These are phyloP conservation scores for Leccinum huronense DNA, from an alignment of 1,284 basidiomycete genomes.

Conservation along the genomic window DNA sequence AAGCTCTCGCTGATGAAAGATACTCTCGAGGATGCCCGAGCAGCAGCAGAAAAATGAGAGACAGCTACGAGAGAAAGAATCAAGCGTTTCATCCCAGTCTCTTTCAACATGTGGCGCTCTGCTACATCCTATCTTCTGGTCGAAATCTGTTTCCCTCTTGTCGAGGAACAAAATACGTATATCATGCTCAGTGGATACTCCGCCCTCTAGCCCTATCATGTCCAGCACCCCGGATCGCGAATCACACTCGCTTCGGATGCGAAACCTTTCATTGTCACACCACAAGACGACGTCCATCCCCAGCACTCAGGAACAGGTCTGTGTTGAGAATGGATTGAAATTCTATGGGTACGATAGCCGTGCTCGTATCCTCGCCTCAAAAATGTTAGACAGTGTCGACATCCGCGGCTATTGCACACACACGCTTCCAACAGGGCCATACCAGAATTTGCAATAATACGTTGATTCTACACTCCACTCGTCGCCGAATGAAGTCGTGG, in stretches of 20 bases:
- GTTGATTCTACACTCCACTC: slow-evolving; percentile 39
- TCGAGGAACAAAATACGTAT: slow-evolving; percentile 1
- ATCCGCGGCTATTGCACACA: slow-evolving; percentile 33
- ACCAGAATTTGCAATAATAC: slow-evolving; percentile 39
- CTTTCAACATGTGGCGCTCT: slow-evolving; percentile 46
- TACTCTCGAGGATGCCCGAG: slow-evolving; percentile 75
- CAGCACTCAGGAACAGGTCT: slow-evolving; percentile 22
- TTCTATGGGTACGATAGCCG: slow-evolving; percentile 26
- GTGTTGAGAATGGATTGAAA: slow-evolving; percentile 37
- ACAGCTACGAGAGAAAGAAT: slow-evolving; percentile 62
- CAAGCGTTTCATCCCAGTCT: slow-evolving; percentile 54
- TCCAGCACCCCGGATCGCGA: slow-evolving; percentile 22
- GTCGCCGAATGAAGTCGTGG: slow-evolving; percentile 41
- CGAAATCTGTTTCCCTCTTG: slow-evolving; percentile 30
- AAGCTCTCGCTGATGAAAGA: slow-evolving; percentile 81
- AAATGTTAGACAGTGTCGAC: slow-evolving; percentile 14
- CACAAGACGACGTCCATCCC: slow-evolving; percentile 36
- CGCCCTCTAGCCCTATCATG: slow-evolving; percentile 11
- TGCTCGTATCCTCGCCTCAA: slow-evolving; percentile 12
- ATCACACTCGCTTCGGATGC: slow-evolving; percentile 41
- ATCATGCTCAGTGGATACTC: slow-evolving; percentile 15
- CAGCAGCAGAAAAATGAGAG: slow-evolving; percentile 73
- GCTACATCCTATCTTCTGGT: slow-evolving; percentile 41
- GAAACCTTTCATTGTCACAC: slow-evolving; percentile 40
- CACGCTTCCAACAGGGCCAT: slow-evolving; percentile 33